Percentiles rank a stretch among this genome's conserved stretches.
phyloP scores from a whole-genome alignment of 177 flowering plant species.

The Telopea speciosissima region DNA sequence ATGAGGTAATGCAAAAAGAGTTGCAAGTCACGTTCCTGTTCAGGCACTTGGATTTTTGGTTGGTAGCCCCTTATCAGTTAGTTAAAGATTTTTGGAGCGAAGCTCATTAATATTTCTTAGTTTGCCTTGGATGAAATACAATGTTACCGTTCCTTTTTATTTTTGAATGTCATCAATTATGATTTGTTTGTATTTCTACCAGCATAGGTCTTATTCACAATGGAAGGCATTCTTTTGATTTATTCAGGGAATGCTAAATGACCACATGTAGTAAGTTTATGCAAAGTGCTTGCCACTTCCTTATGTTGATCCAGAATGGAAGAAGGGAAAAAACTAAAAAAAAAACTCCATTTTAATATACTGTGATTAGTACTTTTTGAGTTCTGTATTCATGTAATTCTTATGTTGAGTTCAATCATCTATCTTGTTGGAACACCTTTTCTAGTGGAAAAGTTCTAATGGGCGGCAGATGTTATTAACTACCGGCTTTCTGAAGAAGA shows the following conservation, averaged over 20 bases:
- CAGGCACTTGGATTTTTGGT: background rate
- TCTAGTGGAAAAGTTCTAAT: too few species aligned
- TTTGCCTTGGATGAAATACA: background rate
- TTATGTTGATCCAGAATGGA: too few species aligned
- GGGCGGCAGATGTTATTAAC: background rate
- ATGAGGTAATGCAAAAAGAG: background rate
- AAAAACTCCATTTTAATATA: background rate
- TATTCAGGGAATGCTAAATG: background rate
- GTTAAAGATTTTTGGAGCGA: background rate
- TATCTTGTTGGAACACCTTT: background rate
- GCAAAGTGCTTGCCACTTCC: background rate
- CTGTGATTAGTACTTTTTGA: background rate
- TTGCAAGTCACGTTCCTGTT: background rate
- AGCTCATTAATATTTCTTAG: constrained; percentile 3
- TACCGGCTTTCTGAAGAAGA: background rate
- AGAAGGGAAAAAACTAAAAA: too few species aligned
- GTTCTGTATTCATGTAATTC: background rate
- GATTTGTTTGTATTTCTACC: background rate
- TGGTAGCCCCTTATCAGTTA: background rate
- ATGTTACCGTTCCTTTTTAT: background rate
- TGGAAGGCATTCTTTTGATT: background rate
- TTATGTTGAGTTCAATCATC: background rate
- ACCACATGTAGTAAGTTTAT: background rate
- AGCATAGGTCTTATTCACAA: background rate
- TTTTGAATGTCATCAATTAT: background rate